These are phyloP conservation scores for Cerrena zonata DNA, from an alignment of 1,284 basidiomycete genomes.

Conservation along the genomic window DNA sequence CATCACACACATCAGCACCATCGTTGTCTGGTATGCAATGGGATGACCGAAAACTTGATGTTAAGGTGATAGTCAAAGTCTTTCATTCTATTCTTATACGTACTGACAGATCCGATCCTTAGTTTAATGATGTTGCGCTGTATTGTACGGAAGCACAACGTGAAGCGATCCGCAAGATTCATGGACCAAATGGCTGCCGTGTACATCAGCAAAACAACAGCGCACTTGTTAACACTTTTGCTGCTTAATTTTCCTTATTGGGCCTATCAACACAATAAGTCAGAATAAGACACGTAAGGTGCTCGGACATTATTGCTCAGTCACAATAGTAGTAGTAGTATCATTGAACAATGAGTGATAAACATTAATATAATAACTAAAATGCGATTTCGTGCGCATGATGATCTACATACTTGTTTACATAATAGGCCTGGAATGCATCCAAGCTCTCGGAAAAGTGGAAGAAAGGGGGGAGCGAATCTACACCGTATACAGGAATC, in stretches of 20 bases:
- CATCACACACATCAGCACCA: not conserved
- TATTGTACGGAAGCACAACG: slow-evolving; percentile 2
- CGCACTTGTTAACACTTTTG: not conserved
- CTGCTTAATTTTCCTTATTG: not conserved
- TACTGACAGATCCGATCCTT: too few species aligned
- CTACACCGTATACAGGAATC: slow-evolving; percentile 1
- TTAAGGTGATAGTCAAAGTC: not conserved
- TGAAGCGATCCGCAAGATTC: not conserved
- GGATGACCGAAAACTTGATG: not conserved
- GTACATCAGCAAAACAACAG: not conserved
- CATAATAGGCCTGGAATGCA: not conserved
- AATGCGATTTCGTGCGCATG: not conserved
- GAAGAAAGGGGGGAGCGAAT: too few species aligned
- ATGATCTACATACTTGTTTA: not conserved
- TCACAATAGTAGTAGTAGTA: not conserved
- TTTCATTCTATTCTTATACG: not conserved
- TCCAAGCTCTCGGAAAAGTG: too few species aligned
- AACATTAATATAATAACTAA: too few species aligned
- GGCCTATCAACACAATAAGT: not conserved
- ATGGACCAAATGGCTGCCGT: not conserved
- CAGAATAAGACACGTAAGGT: not conserved
- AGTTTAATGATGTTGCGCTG: slow-evolving; percentile 2
- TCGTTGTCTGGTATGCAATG: not conserved
- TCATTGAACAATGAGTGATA: too few species aligned
- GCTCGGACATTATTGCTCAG: not conserved